Base-by-base conservation (phyloP, 169 alveolate genomes). In the Cryptosporidium canis region DNA sequence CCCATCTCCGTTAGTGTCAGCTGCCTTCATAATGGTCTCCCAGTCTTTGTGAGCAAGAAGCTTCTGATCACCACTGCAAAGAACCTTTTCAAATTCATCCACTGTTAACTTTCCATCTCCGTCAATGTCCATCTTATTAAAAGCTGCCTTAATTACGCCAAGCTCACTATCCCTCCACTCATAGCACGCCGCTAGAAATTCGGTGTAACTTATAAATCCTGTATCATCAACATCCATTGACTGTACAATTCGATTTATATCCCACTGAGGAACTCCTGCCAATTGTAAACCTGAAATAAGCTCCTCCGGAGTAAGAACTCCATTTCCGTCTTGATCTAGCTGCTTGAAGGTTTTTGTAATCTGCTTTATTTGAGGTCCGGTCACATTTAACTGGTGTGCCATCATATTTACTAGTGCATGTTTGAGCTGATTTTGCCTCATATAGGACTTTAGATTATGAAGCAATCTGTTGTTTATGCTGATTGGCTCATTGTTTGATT, bases 1-100 rank as follows among this genome's bases (percentile, higher is more conserved):
- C 24, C 96, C 96, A 65, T 93, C 95, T 4, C 95, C 94, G 55
- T 93, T 90, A 24, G 70, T 83, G 82, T 93, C 96, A 37, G 92
- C 94, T 41, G 91, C 92, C 51, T 85, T 90, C 29, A 93, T 85
- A 44, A 91, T 85, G 37, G 33, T 72, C 61, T 83, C 66, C 77
- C 90, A 53, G 27, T 85, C 91, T 37, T 87, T 83, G 51, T 85
- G 90, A 48, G 85, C 83, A 29, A 90, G 90, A 11, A 85, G 68
- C 16, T 83, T 83, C 67, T 82, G 87, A 66, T 90, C 93, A 29
- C 85, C 93, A 61, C 70, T 68, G 43, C 92, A 90, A 18, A 92
- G 83, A 9, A 92, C 83, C n/a, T 90, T 83, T 68, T 71, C 90
- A 56, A 93, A 85, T 31, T 93, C 96, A 8, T 87, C 85, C 8